phyloP scores from a whole-genome alignment of 768 basidiomycete species.

The Collybia mongolica region DNA sequence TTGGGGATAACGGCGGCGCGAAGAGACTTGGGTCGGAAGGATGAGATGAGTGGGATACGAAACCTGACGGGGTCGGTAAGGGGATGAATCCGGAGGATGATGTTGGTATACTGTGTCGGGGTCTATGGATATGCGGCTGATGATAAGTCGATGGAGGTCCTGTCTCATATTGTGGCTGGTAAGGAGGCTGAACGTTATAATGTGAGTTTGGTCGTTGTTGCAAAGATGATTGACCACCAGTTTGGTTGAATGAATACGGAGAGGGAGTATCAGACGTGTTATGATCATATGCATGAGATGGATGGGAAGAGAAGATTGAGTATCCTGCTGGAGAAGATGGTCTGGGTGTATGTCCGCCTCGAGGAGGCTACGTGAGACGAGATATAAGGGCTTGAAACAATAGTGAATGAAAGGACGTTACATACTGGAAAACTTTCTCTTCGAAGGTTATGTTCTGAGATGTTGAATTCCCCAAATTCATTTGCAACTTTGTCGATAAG shows the following conservation, averaged over 20 bases:
- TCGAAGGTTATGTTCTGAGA: conserved; percentile 44
- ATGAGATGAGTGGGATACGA: conserved; percentile 41
- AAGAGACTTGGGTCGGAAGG: conserved; percentile 27
- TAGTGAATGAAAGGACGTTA: conserved; percentile 5
- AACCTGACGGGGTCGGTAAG: conserved; percentile 39
- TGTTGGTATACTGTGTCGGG: conserved; percentile 66
- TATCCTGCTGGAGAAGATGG: conserved; percentile 32
- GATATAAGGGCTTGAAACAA: conserved; percentile 7
- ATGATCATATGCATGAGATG: conserved; percentile 39
- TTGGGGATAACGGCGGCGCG: conserved; percentile 4
- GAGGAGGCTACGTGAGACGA: conserved; percentile 26
- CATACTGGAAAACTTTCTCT: conserved; percentile 63
- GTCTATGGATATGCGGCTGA: conserved; percentile 43
- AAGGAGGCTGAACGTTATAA: conserved; percentile 33
- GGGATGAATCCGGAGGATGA: conserved; percentile 72
- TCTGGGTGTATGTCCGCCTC: conserved; percentile 32
- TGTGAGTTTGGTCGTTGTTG: conserved; percentile 23
- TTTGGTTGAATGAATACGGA: conserved; percentile 39
- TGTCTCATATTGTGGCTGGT: conserved; percentile 36
- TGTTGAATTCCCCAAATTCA: conserved; percentile 65
- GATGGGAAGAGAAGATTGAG: conserved; percentile 30
- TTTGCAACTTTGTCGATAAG: conserved; percentile 56
- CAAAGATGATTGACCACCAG: conserved; percentile 31
- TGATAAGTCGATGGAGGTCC: conserved; percentile 29
- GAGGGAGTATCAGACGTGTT: conserved; percentile 28